Base-by-base conservation (phyloP, 139 green algal species). In the Chlamydomonas applanata region DNA sequence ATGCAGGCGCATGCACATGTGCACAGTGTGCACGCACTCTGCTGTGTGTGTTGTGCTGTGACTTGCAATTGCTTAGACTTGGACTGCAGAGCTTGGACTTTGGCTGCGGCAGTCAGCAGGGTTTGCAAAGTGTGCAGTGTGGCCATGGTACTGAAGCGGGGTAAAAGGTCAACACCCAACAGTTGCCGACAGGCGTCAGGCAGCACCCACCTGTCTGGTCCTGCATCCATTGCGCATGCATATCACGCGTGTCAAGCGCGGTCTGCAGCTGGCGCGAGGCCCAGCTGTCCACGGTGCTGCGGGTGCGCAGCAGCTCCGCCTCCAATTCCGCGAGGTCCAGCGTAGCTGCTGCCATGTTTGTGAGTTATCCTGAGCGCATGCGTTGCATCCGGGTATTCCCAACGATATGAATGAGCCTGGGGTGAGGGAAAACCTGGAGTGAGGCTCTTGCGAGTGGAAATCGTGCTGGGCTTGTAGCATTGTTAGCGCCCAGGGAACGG, bases 301-400 rank as follows among this genome's bases (percentile, higher is more conserved):
- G 29, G 4, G 36, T 66, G 24, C 64, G 36, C 1, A 11, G 25
- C 2, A 82, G 65, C 60, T 82, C 77, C 2, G 35, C 19, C 46
- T 82, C 77, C 22, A 82, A 27, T 4, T 75, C 56, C n/a, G 27
- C 19, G 4, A 82, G 44, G 65, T 82, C 71, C 4, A 82, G 40
- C 11, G 40, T 49, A 7, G 40, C 7, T 7, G 40, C 40, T 49
- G 40, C 40, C 40, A 49, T 49, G 11, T 49, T 49, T 49, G 40
- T 11, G 11, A 49, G n/a, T n/a, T n/a, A n/a, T n/a, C n/a, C n/a
- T n/a, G n/a, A n/a, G n/a, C n/a, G n/a, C n/a, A n/a, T n/a, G n/a
- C n/a, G n/a, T n/a, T n/a, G n/a, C n/a, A n/a, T n/a, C n/a, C n/a
- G n/a, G n/a, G n/a, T n/a, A n/a, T n/a, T n/a, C n/a, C n/a, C n/a